Base-by-base conservation (phyloP, 1,139 yeast species). In the Blastobotrys proliferans region DNA sequence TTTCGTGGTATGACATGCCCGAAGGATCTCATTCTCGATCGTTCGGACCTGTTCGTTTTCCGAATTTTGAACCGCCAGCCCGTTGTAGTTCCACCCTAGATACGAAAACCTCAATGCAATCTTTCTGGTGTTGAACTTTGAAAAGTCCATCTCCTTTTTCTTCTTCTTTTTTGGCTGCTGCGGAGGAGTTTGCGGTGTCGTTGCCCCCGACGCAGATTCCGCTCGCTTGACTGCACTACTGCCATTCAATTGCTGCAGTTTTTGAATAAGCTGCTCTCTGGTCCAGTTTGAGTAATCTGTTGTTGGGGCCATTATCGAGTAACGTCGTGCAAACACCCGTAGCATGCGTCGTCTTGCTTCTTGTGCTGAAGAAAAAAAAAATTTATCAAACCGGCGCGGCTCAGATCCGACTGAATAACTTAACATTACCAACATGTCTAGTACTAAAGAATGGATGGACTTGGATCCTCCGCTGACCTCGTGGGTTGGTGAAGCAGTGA, bases 41-140 rank as follows among this genome's bases (percentile, higher is more conserved):
- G 99, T 92, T 0, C 94, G 95, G 13, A 86, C 68, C 1, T 83
- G 86, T 13, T 27, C 35, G 3, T 40, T 35, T 1, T 77, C 77
- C 28, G 79, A 84, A 46, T 72, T 73, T 61, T 92, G 98, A 41
- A 76, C 70, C 1, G 95, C 96, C 25, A 92, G 69, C 0, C 99
- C 99, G 56, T 83, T 86, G 62, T 90, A 92, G 56, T 84, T 77
- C 13, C 98, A 54, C 13, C 57, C 56, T 11, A 59, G 62, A 61
- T 92, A 92, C 0, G 96, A 84, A 67, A 92, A 92, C 51, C 77
- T 70, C 27, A 92, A 60, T 0, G 95, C 97, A 17, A 92, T 74
- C 52, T 77, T 78, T 42, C 97, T 67, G 4, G 79, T 78, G n/a
- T 70, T 57, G 56, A 78, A 79, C 50, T 77, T 80, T 17, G 79